Percentiles rank a stretch among this genome's conserved stretches.
phyloP scores from a whole-genome alignment of 352 stramenopile genomes.

The Phytophthora pluvialis region DNA sequence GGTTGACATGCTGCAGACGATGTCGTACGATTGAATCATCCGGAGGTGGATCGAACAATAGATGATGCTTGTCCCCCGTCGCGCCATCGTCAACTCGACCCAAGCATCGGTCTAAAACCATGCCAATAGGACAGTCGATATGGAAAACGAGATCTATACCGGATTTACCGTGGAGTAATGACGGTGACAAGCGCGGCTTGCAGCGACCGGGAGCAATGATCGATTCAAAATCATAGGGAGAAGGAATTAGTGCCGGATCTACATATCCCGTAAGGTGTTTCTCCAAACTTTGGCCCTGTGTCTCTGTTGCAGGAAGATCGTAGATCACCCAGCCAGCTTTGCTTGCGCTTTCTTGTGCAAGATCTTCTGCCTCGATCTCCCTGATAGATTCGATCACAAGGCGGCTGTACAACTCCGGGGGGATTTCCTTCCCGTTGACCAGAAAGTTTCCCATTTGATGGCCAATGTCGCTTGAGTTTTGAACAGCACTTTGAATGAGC shows the following conservation, averaged over 20 bases:
- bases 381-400: constrained; percentile 54
- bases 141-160: constrained; percentile 79
- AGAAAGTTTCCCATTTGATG: constrained; percentile 35
- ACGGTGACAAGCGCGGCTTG: constrained; percentile 44
- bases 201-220: constrained; percentile 47
- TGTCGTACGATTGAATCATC: constrained; percentile 57
- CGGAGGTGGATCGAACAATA: constrained; percentile 54
- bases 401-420: constrained; percentile 58
- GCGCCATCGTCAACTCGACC: constrained; percentile 58
- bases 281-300: constrained; percentile 56
- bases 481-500: constrained; percentile 41
- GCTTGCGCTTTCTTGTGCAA: background rate
- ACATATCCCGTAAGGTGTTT: constrained; percentile 63
- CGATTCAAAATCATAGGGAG: constrained; percentile 65
- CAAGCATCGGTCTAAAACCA: constrained; percentile 63
- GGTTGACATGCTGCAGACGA: constrained; percentile 60
- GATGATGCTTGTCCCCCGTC: constrained; percentile 51
- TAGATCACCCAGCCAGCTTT: constrained; percentile 69
- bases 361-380: constrained; percentile 16
- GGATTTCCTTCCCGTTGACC: constrained; percentile 45
- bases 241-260: constrained; percentile 45
- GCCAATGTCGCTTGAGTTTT: constrained; percentile 40
- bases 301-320: constrained; percentile 58
- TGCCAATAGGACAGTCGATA: constrained; percentile 44
- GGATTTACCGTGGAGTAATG: constrained; percentile 69